Base-by-base conservation (phyloP, 352 stramenopile genomes). In the Globisporangium megalacanthum region DNA sequence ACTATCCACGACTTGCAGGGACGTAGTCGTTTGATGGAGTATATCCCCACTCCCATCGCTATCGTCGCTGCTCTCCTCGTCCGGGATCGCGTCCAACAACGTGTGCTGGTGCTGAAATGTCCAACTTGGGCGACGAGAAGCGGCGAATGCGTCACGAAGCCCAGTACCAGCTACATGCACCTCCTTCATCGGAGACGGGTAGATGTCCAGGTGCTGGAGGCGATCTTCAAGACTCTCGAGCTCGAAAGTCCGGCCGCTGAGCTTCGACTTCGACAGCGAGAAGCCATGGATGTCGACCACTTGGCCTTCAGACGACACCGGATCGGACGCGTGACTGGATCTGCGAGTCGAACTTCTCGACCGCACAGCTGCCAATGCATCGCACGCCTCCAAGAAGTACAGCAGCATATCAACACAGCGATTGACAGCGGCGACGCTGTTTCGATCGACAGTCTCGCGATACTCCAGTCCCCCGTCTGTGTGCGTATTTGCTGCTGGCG, bases 111-210 rank as follows among this genome's bases (percentile, higher is more conserved):
- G 79, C 7, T 68, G 69, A 39, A 86, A 88, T 9, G 71, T 79
- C 79, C 77, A 89, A 39, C 79, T 88, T 15, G 79, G 77, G 29
- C 75, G 72, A 47, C 75, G 73, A 25, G 66, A 64, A 3, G 65
- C 57, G 17, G 45, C 67, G 39, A 70, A 47, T 6, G 68, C 17
- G 57, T 33, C 19, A 36, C 22, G 15, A 51, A 41, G 7, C 13
- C 25, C 41, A 4, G 6, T 9, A 1, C 39, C 41, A 19, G 19
- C 35, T 44, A 17, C 75, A 50, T 29, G 64, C 13, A 33, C 13
- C 4, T 77, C 63, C 50, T 88, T 90, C 72, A 90, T 77, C 0
- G 80, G 80, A 3, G 80, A 90, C 11, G 80, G 80, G 47, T 74
- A 88, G 4, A 84, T 72, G 3, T 88, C 76, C 5, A 90, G 49